A percentile compares a stretch with the other conserved stretches of the same genome.
Evolutionary conservation across 2,329 filamentous ascomycete genomes (phyloP).

Genomic region (Cytospora leucostoma): DNA sequence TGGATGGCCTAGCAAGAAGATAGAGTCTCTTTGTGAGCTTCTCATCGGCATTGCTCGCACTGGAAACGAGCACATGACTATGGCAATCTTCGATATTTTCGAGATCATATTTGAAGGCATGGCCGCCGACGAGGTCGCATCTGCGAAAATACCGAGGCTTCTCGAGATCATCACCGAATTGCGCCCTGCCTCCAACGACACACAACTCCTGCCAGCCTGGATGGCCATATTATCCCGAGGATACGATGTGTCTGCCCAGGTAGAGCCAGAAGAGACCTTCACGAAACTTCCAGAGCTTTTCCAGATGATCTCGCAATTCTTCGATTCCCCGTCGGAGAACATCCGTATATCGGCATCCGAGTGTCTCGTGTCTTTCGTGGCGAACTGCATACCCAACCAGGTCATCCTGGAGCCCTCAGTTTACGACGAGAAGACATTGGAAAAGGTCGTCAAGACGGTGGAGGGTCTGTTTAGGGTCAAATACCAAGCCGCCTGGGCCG

Average conservation of each 20-base stretch:
- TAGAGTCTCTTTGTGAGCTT: constrained; percentile 87
- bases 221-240: constrained; percentile 92
- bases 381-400: constrained; percentile 81
- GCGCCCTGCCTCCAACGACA: constrained; percentile 89
- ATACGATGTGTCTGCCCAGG: constrained; percentile 88
- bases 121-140: constrained; percentile 81
- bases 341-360: constrained; percentile 94
- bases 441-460: constrained; percentile 74
- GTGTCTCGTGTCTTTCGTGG: constrained; percentile 89
- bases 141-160: constrained; percentile 83
- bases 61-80: constrained; percentile 93
- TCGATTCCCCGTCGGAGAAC: constrained; percentile 86
- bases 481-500: constrained; percentile 91
- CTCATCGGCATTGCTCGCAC: constrained; percentile 85
- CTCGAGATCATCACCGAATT: constrained; percentile 91
- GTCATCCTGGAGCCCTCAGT: constrained; percentile 87
- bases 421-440: constrained; percentile 86
- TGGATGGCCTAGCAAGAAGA: constrained; percentile 96
- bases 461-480: constrained; percentile 81
- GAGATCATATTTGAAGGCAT: constrained; percentile 95
- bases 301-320: constrained; percentile 74
- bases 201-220: constrained; percentile 92
- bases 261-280: constrained; percentile 89
- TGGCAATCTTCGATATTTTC: constrained; percentile 95
- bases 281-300: constrained; percentile 86